Evolutionary conservation across 352 stramenopile genomes (phyloP), one percentile per base, ranked within the genome.

Genomic region (Phytophthora quininea): DNA sequence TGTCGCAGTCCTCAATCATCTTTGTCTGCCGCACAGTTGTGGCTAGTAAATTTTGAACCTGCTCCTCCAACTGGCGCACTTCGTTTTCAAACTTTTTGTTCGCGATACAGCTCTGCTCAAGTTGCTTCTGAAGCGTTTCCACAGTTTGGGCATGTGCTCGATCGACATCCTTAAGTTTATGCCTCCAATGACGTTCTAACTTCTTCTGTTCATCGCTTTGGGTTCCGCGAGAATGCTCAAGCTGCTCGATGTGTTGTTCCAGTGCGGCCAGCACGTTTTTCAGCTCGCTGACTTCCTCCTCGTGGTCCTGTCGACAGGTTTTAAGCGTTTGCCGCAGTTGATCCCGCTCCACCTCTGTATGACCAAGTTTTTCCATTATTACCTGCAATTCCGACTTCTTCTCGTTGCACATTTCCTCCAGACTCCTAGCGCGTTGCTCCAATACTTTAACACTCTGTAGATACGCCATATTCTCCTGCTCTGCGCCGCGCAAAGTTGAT

Each of bases 1-100:
- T 82, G 47, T 93, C 81, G 45, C 81, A 93, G 47, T 93, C 85
- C 45, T 93, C 83, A 35, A 91, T 90, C 54, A 93, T 74, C n/a
- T 68, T 71, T 32, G 82, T 91, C 62, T 93, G 85, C 6, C 83
- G 61, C 46, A 84, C 70, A 3, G 85, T 91, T 29, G 85, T 93
- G 7, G 71, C 71, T 19, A 89, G 66, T 38, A 93, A 62, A 3
- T 82, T 73, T 58, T 81, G 67, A 5, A 88, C 79, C 32, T 84
- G 80, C 14, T 79, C 14, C 42, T 89, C 71, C 14, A 83, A 62
- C 15, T 76, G 56, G 2, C 45, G 53, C n/a, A 77, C 60, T 4
- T 84, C 65, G 10, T 35, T 35, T 33, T 62, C 51, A 3, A 84
- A 61, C 31, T 73, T 73, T 12, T 62, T 55, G 12, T 62, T 78